Percentiles rank a stretch among this genome's conserved stretches.
phyloP scores from a whole-genome alignment of 441 rosid genomes.

The California macrophylla region DNA sequence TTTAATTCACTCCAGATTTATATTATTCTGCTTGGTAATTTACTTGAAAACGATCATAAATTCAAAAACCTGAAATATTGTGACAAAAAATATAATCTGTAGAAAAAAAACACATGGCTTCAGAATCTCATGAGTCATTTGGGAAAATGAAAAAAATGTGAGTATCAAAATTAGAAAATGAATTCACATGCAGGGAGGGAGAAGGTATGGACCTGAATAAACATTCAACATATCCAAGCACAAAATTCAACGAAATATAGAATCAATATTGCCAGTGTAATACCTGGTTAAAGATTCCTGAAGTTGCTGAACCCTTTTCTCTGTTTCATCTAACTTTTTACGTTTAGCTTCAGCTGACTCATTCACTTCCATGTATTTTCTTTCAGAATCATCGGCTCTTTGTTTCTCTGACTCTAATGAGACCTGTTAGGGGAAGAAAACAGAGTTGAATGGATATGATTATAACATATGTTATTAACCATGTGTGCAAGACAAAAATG shows the following conservation, averaged over 20 bases:
- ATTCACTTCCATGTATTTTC: conserved; percentile 47
- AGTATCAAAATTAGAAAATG: no score
- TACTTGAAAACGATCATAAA: neutral
- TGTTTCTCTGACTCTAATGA: conserved; percentile 58
- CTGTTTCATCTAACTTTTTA: conserved; percentile 65
- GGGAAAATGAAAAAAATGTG: no score
- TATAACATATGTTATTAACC: neutral
- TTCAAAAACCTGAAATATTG: neutral
- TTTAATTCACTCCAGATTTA: neutral
- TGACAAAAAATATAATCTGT: no score
- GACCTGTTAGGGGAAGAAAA: conserved; percentile 29
- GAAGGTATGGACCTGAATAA: no score
- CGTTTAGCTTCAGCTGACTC: conserved; percentile 43
- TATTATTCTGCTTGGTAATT: neutral
- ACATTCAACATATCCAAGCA: neutral
- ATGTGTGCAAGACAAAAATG: neutral
- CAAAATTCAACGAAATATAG: neutral
- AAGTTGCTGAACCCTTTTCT: conserved; percentile 62
- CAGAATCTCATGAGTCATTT: no score
- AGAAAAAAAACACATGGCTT: neutral
- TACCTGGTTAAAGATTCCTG: conserved; percentile 82
- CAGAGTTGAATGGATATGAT: neutral
- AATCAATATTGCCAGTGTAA: conserved; percentile 3
- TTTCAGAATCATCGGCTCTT: conserved; percentile 55
- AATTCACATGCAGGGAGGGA: no score